Evolutionary conservation across 345 rosid genomes (phyloP), one percentile per base, ranked within the genome.

Genomic region (Murraya koenigii): DNA sequence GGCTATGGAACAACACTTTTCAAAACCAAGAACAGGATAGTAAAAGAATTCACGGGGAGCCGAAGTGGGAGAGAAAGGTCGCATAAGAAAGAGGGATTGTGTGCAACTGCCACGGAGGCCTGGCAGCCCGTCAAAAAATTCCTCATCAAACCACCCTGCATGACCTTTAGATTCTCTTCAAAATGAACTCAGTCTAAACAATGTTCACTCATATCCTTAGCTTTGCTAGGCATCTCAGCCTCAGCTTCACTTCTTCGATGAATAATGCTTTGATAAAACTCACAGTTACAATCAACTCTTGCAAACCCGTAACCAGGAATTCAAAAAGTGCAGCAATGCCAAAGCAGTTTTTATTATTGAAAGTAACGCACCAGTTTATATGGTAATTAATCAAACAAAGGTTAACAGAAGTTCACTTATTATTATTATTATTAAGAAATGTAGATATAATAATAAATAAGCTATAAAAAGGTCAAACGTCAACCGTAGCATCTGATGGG

Each of bases 401-500:
- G 17, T 13, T 11, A 3, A 44, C 17, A 44, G 13, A 3, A 44
- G 49, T 44, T 6, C 49, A 14, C 49, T 44, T 13, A 1, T 44
- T 4, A 14, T 44, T 13, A 1, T 44, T 4, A 14, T 13, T 44
- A 44, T 44, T 52, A 52, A 19, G 22, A 52, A 15, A 52, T 19
- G 22, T 52, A 52, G 56, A 3, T 19, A 52, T 52, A 1, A 52
- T 52, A 5, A 19, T 5, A 15, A 17, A 49, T 15, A 49, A 49
- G 55, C 55, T 49, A 44, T 13, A 44, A 15, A 52, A 17, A 52
- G 56, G 56, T 17, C 22, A 19, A 14, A 14, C 6, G 13, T 89
- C 80, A 93, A 63, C 94, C 97, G 66, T 93, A 87, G 77, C 96
- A 93, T 66, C 89, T 83, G 85, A 93, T 92, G n/a, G 97, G 97